Evolutionary conservation across 768 basidiomycete genomes (phyloP).

Genomic region (Russula lepida): DNA sequence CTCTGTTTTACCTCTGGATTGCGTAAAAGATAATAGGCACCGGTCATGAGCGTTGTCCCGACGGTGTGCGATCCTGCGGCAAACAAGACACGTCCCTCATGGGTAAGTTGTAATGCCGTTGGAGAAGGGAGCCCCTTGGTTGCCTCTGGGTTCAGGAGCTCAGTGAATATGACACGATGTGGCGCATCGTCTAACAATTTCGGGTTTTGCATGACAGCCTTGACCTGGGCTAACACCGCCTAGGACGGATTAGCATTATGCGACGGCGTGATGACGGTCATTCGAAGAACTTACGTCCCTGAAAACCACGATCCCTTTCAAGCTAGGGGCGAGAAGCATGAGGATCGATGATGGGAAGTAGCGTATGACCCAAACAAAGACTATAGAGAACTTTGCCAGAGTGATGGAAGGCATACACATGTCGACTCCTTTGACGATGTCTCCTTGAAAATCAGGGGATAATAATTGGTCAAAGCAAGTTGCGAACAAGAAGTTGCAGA

Average conservation of each 20-base stretch:
- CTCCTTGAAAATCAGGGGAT: constrained; percentile 29
- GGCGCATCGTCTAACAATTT: constrained; percentile 2
- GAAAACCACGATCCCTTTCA: background rate
- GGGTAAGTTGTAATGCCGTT: background rate
- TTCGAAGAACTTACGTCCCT: background rate
- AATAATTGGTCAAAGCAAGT: constrained; percentile 29
- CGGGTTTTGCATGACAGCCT: background rate
- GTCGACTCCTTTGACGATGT: constrained; percentile 30
- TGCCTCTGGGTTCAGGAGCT: background rate
- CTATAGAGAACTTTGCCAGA: background rate
- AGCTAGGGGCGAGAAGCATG: background rate
- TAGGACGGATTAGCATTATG: background rate
- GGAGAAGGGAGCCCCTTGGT: constrained; percentile 1
- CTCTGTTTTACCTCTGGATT: background rate
- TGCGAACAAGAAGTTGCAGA: constrained; percentile 37
- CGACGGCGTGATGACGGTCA: background rate
- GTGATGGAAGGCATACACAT: constrained; percentile 25
- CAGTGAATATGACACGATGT: constrained; percentile 10
- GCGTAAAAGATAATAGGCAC: constrained; percentile 5
- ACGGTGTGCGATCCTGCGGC: constrained; percentile 13
- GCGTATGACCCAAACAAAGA: background rate
- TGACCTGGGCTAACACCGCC: background rate
- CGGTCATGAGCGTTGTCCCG: constrained; percentile 9
- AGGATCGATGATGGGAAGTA: background rate
- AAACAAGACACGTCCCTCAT: constrained; percentile 12